phyloP scores from a whole-genome alignment of 345 rosid species.

The Tarenaya hassleriana region DNA sequence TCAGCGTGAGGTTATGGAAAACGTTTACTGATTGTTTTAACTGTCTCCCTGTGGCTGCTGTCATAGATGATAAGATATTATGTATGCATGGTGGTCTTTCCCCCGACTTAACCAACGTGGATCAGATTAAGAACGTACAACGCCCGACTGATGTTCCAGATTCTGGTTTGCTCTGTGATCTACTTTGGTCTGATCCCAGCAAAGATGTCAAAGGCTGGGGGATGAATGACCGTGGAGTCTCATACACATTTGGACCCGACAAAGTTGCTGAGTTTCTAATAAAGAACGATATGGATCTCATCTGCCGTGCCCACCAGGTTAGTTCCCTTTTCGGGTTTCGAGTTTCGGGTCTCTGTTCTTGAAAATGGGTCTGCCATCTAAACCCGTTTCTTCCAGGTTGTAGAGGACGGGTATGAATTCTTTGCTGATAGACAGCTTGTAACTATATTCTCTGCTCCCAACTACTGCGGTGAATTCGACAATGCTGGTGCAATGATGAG shows the following conservation, averaged over 20 bases:
- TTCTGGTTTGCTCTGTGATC: constrained; percentile 82
- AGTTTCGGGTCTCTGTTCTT: neutral
- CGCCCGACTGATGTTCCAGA: constrained; percentile 89
- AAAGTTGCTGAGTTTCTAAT: constrained; percentile 62
- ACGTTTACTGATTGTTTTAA: constrained; percentile 82
- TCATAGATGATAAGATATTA: constrained; percentile 84
- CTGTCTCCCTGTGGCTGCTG: constrained; percentile 93
- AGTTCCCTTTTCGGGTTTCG: constrained; percentile 2
- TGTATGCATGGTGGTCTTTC: constrained; percentile 98
- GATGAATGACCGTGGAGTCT: constrained; percentile 90
- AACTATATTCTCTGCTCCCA: constrained; percentile 92
- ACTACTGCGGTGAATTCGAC: constrained; percentile 94
- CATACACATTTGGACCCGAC: constrained; percentile 84
- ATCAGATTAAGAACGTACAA: constrained; percentile 61
- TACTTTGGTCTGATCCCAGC: constrained; percentile 95
- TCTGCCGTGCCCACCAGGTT: constrained; percentile 97
- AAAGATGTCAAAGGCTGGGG: constrained; percentile 88
- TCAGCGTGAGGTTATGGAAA: constrained; percentile 80
- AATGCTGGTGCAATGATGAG: constrained; percentile 98
- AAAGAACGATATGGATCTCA: constrained; percentile 88
- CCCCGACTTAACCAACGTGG: constrained; percentile 66
- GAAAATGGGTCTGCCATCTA: neutral
- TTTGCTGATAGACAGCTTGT: constrained; percentile 88
- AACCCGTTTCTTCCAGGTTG: constrained; percentile 42
- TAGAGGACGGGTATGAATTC: constrained; percentile 94